Percentiles rank a stretch among this genome's conserved stretches.
phyloP scores from a whole-genome alignment of 768 basidiomycete genomes.

The Hygrophorus pudorinus region DNA sequence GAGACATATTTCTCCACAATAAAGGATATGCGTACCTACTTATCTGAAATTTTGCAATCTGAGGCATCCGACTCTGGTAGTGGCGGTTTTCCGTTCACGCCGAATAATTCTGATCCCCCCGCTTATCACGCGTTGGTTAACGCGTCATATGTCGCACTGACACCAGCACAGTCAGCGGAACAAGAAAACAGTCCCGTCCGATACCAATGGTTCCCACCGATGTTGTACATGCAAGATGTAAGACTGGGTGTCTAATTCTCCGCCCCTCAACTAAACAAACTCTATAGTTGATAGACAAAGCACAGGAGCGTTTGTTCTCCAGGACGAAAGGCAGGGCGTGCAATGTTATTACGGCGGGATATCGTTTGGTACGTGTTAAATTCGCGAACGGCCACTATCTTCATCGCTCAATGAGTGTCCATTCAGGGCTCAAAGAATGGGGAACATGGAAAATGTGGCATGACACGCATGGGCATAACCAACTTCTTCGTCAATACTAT shows the following conservation, averaged over 20 bases:
- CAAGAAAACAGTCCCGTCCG: conserved; percentile 5
- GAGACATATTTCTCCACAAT: conserved; percentile 34
- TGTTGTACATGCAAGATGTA: conserved; percentile 49
- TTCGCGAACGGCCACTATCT: background rate
- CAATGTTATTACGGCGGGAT: conserved; percentile 62
- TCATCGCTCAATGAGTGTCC: background rate
- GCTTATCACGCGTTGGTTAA: conserved; percentile 30
- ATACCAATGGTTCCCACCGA: conserved; percentile 25
- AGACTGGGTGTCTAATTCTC: conserved; percentile 6
- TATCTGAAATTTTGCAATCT: conserved; percentile 24
- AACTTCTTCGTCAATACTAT: conserved; percentile 68
- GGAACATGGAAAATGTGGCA: conserved; percentile 29
- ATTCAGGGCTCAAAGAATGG: conserved; percentile 16
- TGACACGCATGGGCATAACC: conserved; percentile 30
- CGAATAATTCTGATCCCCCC: conserved; percentile 16
- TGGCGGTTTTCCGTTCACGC: conserved; percentile 7
- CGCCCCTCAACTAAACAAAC: background rate
- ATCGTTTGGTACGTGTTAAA: conserved; percentile 38
- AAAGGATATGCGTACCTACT: conserved; percentile 27
- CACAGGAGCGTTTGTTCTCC: conserved; percentile 42
- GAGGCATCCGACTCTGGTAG: conserved; percentile 1
- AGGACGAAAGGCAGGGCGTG: conserved; percentile 18
- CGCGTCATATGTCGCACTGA: conserved; percentile 36
- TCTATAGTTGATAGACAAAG: conserved; percentile 48
- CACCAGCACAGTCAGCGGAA: conserved; percentile 6